Percentiles rank a stretch among this genome's conserved stretches.
Evolutionary conservation across 805 yeast genomes (phyloP).

Genomic region (Candida krabiensis): DNA sequence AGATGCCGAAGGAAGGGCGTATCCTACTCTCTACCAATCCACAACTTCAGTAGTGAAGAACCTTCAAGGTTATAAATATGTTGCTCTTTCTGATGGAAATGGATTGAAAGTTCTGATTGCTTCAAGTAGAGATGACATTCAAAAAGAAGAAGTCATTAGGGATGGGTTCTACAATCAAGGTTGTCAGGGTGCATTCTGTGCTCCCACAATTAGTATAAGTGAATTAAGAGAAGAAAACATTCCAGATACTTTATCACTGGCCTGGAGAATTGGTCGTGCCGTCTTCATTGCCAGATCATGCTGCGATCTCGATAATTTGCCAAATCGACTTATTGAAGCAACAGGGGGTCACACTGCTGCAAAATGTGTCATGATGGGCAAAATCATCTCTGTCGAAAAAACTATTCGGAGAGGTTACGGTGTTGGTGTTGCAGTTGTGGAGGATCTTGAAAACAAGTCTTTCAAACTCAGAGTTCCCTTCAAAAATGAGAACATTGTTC

Average conservation of each 20-base stretch:
- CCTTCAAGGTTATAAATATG: slow-evolving; percentile 44
- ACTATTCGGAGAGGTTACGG: slow-evolving; percentile 41
- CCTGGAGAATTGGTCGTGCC: slow-evolving; percentile 48
- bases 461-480: slow-evolving; percentile 35
- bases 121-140: slow-evolving; percentile 32
- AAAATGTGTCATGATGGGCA: slow-evolving; percentile 38
- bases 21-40: slow-evolving; percentile 43
- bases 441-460: slow-evolving; percentile 18
- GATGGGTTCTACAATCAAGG: slow-evolving; percentile 44
- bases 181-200: slow-evolving; percentile 37
- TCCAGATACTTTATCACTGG: slow-evolving; percentile 35
- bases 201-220: slow-evolving; percentile 34
- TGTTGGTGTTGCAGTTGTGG: slow-evolving; percentile 39
- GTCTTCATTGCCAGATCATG: slow-evolving; percentile 35
- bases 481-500: slow-evolving; percentile 45
- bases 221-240: slow-evolving; percentile 33
- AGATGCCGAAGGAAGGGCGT: slow-evolving; percentile 50
- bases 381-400: slow-evolving; percentile 42
- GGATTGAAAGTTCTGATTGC: slow-evolving; percentile 37
- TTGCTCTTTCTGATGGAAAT: slow-evolving; percentile 42
- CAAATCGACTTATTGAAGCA: slow-evolving; percentile 35
- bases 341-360: slow-evolving; percentile 35
- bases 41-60: slow-evolving; percentile 38
- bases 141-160: slow-evolving; percentile 39
- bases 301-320: slow-evolving; percentile 34